Base-by-base conservation (phyloP, 2,329 filamentous ascomycete species). In the Rutstroemia sp. region DNA sequence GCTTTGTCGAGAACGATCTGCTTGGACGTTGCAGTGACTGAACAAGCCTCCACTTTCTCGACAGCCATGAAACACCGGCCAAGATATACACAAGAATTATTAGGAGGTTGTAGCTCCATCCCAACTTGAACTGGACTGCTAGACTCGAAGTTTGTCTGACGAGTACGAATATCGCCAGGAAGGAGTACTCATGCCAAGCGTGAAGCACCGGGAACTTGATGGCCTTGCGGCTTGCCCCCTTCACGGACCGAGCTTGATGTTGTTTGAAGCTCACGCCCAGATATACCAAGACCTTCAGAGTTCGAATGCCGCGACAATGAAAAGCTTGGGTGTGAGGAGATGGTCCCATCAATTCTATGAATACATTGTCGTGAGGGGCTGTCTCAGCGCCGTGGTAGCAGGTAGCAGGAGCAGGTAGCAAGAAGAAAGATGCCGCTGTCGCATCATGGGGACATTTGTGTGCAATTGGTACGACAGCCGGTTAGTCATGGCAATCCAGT, bases 1-100 rank as follows among this genome's bases (percentile, higher is more conserved):
- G 37, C 47, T 44, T 37, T 44, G 53, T 55, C 46, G 21, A 51
- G 46, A 51, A 51, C 25, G 21, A 18, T 42, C 52, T 48, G 52
- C 52, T 55, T 30, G 52, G 52, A 55, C 52, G 4, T 12, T 9
- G 12, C 8, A 18, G n/a, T 16, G 38, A 38, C 48, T 21, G 25
- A 38, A 38, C 45, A n/a, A 37, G 46, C 18, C 39, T 49, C 37
- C 42, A 50, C 49, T 37, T 34, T n/a, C 37, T 37, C 16, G 46
- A 25, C 25, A 21, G 18, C 46, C 41, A 37, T 25, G 48, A 50
- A 47, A 50, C 38, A 37, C 4, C 21, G 19, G 42, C 21, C 21
- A 21, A 23, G 42, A 21, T 21, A 46, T 14, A 10, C 19, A 19
- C 7, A 16, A 21, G 42, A 21, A 46, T 25, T 23, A 25, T 21